Conservation (phyloP, 2,329 filamentous ascomycete species). For the Beauveria rudraprayagi region DNA sequence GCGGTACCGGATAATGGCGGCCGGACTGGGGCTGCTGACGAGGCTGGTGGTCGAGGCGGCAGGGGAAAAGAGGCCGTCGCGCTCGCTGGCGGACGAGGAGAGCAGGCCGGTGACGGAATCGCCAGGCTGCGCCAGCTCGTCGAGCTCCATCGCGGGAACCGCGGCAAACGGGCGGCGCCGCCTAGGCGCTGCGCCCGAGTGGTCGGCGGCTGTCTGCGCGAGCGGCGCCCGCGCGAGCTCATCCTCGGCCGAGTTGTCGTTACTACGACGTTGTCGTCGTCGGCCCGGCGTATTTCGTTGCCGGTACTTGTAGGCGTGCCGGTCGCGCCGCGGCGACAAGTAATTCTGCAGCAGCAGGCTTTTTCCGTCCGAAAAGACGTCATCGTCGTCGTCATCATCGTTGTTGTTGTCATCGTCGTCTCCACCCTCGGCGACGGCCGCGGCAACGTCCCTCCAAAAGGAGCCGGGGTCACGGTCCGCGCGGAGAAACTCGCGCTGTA, state of each 20-base stretch:
- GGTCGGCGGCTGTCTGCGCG: too few species aligned
- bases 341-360: conserved; percentile 5
- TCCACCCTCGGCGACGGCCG: conserved; percentile 8
- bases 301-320: neutral
- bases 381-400: neutral
- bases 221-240: neutral
- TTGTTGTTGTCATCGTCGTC: neutral
- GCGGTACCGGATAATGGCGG: conserved; percentile 16
- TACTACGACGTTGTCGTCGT: neutral
- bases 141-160: neutral
- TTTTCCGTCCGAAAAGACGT: neutral
- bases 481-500: conserved; percentile 29
- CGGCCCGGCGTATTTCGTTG: neutral
- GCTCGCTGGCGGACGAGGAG: neutral
- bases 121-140: conserved; percentile 11
- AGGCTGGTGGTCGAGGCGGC: conserved; percentile 6
- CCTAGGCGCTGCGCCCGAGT: neutral
- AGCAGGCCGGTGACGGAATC: neutral
- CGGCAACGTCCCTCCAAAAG: conserved; percentile 22
- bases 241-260: neutral
- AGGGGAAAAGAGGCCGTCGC: neutral
- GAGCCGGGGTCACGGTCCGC: conserved; percentile 17
- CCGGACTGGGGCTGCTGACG: neutral
- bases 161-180: neutral
- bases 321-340: conserved; percentile 1